These are phyloP conservation scores for Graphilbum ipis-grandicollis DNA, from an alignment of 2,329 filamentous ascomycete species.

Conservation along the genomic window DNA sequence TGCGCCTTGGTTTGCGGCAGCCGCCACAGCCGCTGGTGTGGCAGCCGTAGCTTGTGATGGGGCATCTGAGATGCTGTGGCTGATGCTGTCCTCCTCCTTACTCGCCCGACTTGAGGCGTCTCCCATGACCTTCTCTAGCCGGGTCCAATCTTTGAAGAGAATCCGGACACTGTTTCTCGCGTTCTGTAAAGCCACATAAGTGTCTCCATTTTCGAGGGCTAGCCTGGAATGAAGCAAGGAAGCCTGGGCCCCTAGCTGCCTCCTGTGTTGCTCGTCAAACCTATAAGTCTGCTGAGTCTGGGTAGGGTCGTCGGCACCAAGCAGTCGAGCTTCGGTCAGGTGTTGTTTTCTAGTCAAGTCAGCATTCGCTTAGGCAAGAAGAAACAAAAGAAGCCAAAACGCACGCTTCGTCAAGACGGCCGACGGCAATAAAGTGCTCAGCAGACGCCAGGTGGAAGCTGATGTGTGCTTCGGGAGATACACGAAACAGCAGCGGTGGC, in stretches of 20 bases:
- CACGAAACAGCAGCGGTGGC: conserved; percentile 7
- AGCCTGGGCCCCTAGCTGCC: conserved; percentile 24
- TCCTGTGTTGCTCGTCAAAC: background rate
- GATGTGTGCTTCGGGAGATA: conserved; percentile 22
- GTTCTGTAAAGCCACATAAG: conserved; percentile 37
- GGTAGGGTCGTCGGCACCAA: background rate
- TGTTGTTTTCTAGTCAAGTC: conserved; percentile 7
- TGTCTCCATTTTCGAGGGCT: conserved; percentile 42
- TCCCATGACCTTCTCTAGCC: conserved; percentile 23
- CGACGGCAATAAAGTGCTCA: conserved; percentile 55
- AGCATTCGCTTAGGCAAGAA: too few species aligned
- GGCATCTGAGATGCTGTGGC: too few species aligned
- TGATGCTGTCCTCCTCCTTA: background rate
- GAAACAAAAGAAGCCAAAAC: too few species aligned
- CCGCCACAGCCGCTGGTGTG: background rate
- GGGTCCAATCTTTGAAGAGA: conserved; percentile 37
- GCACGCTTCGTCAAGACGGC: conserved; percentile 44
- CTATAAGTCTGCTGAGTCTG: background rate
- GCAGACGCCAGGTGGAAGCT: conserved; percentile 53
- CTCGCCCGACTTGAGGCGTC: background rate
- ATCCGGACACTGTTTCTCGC: conserved; percentile 40
- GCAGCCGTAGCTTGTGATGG: background rate
- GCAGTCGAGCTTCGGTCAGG: conserved; percentile 2
- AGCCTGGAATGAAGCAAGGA: conserved; percentile 48
- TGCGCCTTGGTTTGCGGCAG: too few species aligned